Evolutionary conservation across 352 stramenopile species (phyloP).

Genomic region (Phytopythium aichiense): DNA sequence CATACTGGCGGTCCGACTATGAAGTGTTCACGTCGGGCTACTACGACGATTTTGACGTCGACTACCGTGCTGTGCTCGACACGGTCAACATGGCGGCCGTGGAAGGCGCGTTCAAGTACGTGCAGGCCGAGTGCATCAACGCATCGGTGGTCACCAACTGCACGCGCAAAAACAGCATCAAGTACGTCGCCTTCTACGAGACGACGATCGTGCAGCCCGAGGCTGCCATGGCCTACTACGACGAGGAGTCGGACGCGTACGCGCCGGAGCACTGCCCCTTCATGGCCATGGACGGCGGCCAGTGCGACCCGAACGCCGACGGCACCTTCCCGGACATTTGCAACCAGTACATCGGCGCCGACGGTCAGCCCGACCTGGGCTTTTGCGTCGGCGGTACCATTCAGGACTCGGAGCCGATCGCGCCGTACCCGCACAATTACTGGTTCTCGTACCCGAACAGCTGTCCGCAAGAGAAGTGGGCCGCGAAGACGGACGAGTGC

Average conservation of each 20-base stretch:
- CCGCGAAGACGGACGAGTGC: constrained; percentile 36
- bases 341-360: constrained; percentile 47
- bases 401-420: constrained; percentile 38
- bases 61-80: constrained; percentile 38
- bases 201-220: constrained; percentile 43
- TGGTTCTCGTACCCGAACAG: constrained; percentile 84
- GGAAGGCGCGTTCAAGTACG: constrained; percentile 57
- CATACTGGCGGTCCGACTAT: constrained; percentile 30
- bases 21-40: constrained; percentile 34
- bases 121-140: constrained; percentile 63
- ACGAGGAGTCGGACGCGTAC: constrained; percentile 21
- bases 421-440: constrained; percentile 73
- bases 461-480: constrained; percentile 39
- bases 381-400: constrained; percentile 41
- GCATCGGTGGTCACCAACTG: constrained; percentile 28
- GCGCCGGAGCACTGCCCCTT: constrained; percentile 48
- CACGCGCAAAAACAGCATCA: constrained; percentile 53
- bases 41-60: constrained; percentile 31
- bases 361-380: constrained; percentile 39
- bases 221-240: constrained; percentile 39
- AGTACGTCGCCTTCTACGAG: constrained; percentile 65
- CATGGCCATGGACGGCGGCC: constrained; percentile 51
- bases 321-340: constrained; percentile 33
- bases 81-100: constrained; percentile 52
- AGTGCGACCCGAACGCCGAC: constrained; percentile 42